Evolutionary conservation across 345 rosid genomes (phyloP).

Genomic region (Rhodamnia argentea): DNA sequence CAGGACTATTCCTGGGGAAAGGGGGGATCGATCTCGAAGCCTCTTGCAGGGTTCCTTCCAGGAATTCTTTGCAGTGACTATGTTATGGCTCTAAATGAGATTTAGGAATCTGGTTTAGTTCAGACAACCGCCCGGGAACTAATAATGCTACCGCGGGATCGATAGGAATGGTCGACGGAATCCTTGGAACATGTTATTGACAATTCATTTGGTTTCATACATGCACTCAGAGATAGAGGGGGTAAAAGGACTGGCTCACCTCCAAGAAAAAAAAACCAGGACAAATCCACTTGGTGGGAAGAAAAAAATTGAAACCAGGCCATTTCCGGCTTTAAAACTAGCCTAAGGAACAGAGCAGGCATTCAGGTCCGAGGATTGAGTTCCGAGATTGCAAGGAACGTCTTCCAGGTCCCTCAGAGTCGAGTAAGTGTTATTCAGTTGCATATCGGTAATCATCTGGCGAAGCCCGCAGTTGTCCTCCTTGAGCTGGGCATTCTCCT

Average conservation of each 20-base stretch:
- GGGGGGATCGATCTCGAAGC: not conserved
- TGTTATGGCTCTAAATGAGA: not conserved
- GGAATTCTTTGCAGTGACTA: not conserved
- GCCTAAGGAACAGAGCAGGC: conserved; percentile 22
- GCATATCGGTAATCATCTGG: conserved; percentile 51
- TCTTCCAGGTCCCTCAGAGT: conserved; percentile 40
- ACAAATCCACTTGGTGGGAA: not conserved
- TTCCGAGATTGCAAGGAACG: conserved; percentile 17
- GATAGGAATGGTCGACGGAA: not conserved
- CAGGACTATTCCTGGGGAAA: not conserved
- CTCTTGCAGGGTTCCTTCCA: not conserved
- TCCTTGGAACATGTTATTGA: not conserved
- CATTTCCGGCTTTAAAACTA: not conserved
- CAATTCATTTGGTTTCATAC: not conserved
- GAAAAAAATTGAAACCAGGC: not conserved
- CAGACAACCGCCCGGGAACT: not conserved
- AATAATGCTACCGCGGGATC: not conserved
- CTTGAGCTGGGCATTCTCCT: conserved; percentile 71
- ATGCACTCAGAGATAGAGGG: not conserved
- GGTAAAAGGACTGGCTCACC: not conserved
- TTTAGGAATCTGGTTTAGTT: not conserved
- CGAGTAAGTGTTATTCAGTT: conserved; percentile 40
- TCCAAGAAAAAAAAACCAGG: not conserved
- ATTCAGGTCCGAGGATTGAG: conserved; percentile 21
- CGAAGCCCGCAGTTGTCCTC: conserved; percentile 58